phyloP scores from a whole-genome alignment of 768 basidiomycete genomes.

The Kwoniella bestiolae region DNA sequence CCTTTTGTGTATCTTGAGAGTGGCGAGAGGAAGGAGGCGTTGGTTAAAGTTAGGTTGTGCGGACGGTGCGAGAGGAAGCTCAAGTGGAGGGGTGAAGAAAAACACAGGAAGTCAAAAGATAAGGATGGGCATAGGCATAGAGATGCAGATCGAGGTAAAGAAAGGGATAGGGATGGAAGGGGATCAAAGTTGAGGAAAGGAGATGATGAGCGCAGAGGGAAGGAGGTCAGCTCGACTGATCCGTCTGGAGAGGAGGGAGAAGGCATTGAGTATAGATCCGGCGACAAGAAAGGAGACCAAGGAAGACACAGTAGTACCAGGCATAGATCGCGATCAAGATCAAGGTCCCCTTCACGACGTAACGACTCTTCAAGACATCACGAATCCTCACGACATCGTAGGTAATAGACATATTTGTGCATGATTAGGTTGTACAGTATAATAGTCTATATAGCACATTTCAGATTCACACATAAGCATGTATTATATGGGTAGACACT shows the following conservation, averaged over 20 bases:
- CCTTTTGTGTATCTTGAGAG: slow-evolving; percentile 87
- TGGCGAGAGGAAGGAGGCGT: slow-evolving; percentile 71
- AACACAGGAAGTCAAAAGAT: slow-evolving; percentile 4
- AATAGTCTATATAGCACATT: background rate
- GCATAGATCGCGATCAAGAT: slow-evolving; percentile 5
- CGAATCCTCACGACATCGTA: background rate
- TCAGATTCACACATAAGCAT: background rate
- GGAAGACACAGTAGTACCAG: background rate
- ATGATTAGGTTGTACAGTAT: background rate
- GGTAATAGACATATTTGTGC: background rate
- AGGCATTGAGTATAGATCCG: no score
- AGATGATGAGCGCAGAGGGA: background rate
- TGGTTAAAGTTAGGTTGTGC: slow-evolving; percentile 92
- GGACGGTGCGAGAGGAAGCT: slow-evolving; percentile 77
- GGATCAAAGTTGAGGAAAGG: background rate
- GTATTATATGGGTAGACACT: background rate
- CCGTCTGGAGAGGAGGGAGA: background rate
- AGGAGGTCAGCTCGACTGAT: background rate
- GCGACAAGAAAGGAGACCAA: background rate
- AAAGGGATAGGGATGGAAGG: background rate
- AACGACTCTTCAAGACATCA: background rate
- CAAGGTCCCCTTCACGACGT: slow-evolving; percentile 2
- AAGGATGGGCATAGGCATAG: background rate
- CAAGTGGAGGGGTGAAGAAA: slow-evolving; percentile 64
- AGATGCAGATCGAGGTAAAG: background rate